A percentile compares a stretch with the other conserved stretches of the same genome.
Evolutionary conservation across 2,329 filamentous ascomycete genomes (phyloP).

Genomic region (Xylariaceae sp.): DNA sequence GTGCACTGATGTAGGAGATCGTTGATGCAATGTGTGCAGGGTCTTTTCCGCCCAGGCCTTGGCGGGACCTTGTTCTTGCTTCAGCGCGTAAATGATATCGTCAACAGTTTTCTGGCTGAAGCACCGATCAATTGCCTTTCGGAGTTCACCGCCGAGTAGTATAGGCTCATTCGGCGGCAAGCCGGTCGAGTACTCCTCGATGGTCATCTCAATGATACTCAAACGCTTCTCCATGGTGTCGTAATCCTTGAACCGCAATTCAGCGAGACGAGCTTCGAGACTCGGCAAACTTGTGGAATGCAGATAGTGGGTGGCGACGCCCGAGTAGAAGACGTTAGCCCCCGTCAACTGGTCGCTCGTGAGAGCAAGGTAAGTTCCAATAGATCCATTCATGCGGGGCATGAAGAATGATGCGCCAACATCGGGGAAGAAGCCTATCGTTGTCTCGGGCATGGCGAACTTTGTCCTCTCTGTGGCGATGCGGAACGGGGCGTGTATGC

Average conservation of each 20-base stretch:
- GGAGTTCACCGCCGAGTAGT: conserved; percentile 61
- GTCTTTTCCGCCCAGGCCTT: conserved; percentile 75
- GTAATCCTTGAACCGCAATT: conserved; percentile 82
- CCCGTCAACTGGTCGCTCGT: conserved; percentile 81
- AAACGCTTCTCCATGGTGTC: conserved; percentile 59
- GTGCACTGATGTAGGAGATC: conserved; percentile 81
- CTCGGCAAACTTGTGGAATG: conserved; percentile 80
- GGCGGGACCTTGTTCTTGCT: conserved; percentile 49
- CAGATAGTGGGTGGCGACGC: conserved; percentile 92
- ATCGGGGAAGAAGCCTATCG: conserved; percentile 97
- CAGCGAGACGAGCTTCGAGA: conserved; percentile 78
- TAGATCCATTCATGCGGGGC: conserved; percentile 75
- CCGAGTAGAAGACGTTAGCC: conserved; percentile 81
- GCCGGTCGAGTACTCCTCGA: conserved; percentile 86
- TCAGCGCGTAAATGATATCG: conserved; percentile 65
- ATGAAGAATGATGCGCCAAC: conserved; percentile 96
- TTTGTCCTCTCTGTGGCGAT: conserved; percentile 94
- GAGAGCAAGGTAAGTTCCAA: conserved; percentile 89
- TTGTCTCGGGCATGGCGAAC: conserved; percentile 98
- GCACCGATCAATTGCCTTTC: conserved; percentile 78
- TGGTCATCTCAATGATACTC: conserved; percentile 72
- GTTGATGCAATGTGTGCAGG: conserved; percentile 64
- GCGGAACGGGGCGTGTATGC: conserved; percentile 89
- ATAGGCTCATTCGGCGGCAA: conserved; percentile 71
- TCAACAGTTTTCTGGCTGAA: conserved; percentile 63